Evolutionary conservation across 805 yeast species (phyloP).

Genomic region (Wickerhamiella cacticola): DNA sequence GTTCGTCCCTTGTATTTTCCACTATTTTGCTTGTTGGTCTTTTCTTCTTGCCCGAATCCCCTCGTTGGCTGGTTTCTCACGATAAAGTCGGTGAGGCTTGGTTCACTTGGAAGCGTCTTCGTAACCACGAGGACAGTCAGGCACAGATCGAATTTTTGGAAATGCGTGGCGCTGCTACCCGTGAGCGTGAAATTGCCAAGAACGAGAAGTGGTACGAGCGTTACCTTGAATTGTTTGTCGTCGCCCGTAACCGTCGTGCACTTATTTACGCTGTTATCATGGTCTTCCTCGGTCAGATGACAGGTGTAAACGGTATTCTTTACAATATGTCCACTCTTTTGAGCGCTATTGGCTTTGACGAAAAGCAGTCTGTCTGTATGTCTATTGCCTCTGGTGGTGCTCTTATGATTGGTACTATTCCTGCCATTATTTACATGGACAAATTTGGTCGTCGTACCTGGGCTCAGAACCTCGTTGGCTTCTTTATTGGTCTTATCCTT

Average conservation of each 20-base stretch:
- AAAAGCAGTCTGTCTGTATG: constrained; percentile 47
- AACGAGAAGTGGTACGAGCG: constrained; percentile 32
- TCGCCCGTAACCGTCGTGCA: constrained; percentile 51
- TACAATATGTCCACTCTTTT: constrained; percentile 51
- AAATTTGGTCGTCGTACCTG: constrained; percentile 39
- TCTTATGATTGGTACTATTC: constrained; percentile 49
- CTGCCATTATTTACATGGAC: constrained; percentile 41
- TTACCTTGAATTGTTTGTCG: constrained; percentile 41
- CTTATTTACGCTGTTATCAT: constrained; percentile 44
- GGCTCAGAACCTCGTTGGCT: constrained; percentile 47
- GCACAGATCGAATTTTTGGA: constrained; percentile 46
- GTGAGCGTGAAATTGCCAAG: constrained; percentile 31
- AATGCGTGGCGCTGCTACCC: constrained; percentile 41
- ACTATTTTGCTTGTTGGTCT: constrained; percentile 40
- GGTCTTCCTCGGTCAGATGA: constrained; percentile 38
- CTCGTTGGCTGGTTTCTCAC: constrained; percentile 46
- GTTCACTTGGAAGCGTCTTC: constrained; percentile 39
- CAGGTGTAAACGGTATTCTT: constrained; percentile 57
- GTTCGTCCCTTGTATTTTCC: constrained; percentile 49
- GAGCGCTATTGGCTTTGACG: constrained; percentile 42
- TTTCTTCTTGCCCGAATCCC: constrained; percentile 49
- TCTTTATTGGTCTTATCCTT: constrained; percentile 46
- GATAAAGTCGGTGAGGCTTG: constrained; percentile 40
- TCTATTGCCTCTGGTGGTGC: constrained; percentile 61
- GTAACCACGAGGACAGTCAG: constrained; percentile 35